Evolutionary conservation across 129 eudicot genomes (phyloP).

Genomic region (Scalesia atractyloides): DNA sequence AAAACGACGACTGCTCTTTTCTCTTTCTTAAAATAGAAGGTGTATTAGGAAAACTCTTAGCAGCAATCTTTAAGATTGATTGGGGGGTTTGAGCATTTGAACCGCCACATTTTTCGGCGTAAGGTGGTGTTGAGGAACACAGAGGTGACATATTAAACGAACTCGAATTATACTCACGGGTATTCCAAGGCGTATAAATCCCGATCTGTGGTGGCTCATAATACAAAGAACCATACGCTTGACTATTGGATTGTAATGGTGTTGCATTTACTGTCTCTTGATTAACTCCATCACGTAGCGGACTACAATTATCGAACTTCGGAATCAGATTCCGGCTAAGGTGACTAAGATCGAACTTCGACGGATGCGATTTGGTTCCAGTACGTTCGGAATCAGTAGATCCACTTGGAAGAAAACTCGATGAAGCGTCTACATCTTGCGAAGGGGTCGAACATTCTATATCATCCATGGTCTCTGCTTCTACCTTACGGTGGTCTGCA

Average conservation of each 20-base stretch:
- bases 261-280: conserved; percentile 36
- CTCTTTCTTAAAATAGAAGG: conserved; percentile 91
- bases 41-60: conserved; percentile 80
- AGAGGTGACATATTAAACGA: conserved; percentile 36
- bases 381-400: conserved; percentile 47
- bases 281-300: conserved; percentile 29
- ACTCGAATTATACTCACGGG: conserved; percentile 39
- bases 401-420: conserved; percentile 43
- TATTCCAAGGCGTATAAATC: conserved; percentile 37
- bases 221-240: conserved; percentile 56
- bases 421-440: conserved; percentile 47
- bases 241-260: conserved; percentile 42
- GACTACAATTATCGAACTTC: conserved; percentile 39
- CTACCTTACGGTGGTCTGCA: conserved; percentile 47
- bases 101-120: conserved; percentile 44
- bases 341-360: conserved; percentile 38
- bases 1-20: conserved; percentile 37
- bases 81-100: conserved; percentile 58
- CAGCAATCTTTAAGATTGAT: conserved; percentile 80
- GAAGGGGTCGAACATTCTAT: conserved; percentile 49
- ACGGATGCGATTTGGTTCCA: conserved; percentile 33
- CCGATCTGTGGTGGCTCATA: conserved; percentile 72
- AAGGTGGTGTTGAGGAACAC: conserved; percentile 67
- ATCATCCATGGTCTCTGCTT: conserved; percentile 42
- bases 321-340: conserved; percentile 37